Base-by-base conservation (phyloP, 768 basidiomycete genomes). In the Phaeotremella fagi region DNA sequence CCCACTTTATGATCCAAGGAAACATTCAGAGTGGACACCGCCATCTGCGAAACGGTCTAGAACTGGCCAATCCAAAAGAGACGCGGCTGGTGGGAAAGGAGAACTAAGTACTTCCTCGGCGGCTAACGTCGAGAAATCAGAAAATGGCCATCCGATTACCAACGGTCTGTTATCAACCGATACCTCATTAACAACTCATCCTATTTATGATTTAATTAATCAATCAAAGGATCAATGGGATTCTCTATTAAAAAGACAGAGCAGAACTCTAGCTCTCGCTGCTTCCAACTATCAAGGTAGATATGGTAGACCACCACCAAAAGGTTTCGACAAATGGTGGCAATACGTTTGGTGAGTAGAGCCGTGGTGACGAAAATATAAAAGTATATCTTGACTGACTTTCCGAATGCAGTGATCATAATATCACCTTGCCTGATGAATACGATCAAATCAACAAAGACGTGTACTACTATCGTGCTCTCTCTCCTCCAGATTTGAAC, bases 281-380 rank as follows among this genome's bases (percentile, higher is more conserved):
- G 73, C 77, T 0, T 51, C 54, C 6, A 79, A 80, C 52, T 79
- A 79, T 49, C 63, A 54, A 28, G 68, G 75, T 12, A 43, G 68
- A 48, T 57, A 70, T 54, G 41, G 47, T 22, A 51, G 58, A 35
- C 48, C 58, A 3, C 79, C 79, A 0, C 79, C 79, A 4, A 71
- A 64, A 29, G 80, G 80, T 1, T 80, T 80, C 52, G 78, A 72
- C 52, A 64, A 63, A 52, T 72, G 71, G 71, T 72, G 71, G 71
- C 41, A 47, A 23, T 68, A 59, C 37, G 63, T 69, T 16, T 48
- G 63, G 70, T 71, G 46, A 50, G 70, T 65, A 22, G 6, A 7
- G n/a, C n/a, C n/a, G 24, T 12, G 22, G 12, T n/a, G n/a, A n/a
- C n/a, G n/a, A n/a, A n/a, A n/a, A n/a, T n/a, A n/a, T n/a, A n/a